phyloP scores from a whole-genome alignment of 768 basidiomycete genomes.

The Russula lepida region DNA sequence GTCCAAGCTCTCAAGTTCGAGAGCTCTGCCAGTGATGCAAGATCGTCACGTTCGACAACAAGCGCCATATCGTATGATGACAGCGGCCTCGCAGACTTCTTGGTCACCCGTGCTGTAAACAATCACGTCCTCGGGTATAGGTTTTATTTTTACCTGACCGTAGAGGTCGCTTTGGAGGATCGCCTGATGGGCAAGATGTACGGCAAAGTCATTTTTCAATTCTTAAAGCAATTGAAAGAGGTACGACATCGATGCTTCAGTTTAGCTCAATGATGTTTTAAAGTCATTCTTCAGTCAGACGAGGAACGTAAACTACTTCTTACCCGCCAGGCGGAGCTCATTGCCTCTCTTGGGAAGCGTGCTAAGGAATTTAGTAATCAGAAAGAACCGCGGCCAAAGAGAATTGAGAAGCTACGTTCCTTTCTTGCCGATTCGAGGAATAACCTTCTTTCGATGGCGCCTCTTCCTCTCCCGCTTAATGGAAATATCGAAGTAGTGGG shows the following conservation, averaged over 20 bases:
- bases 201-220: constrained; percentile 66
- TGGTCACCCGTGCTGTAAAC: constrained; percentile 75
- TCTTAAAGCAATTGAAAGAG: constrained; percentile 82
- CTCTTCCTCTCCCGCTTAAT: constrained; percentile 85
- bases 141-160: constrained; percentile 96
- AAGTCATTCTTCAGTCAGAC: constrained; percentile 39
- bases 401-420: constrained; percentile 91
- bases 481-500: constrained; percentile 80
- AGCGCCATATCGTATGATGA: constrained; percentile 82
- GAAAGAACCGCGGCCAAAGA: constrained; percentile 92
- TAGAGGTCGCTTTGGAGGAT: constrained; percentile 86
- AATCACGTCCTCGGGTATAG: constrained; percentile 85
- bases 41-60: constrained; percentile 62
- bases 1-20: constrained; percentile 99
- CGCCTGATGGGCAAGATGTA: constrained; percentile 22
- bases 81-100: constrained; percentile 87
- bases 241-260: constrained; percentile 32
- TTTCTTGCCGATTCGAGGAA: constrained; percentile 81
- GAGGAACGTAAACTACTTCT: constrained; percentile 79
- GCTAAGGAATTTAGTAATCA: constrained; percentile 82
- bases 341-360: constrained; percentile 76
- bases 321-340: constrained; percentile 82
- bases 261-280: not conserved
- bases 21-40: constrained; percentile 66
- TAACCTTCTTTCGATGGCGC: constrained; percentile 65